Base-by-base conservation (phyloP, 805 yeast genomes). In the Suhomyces tanzawaensis region DNA sequence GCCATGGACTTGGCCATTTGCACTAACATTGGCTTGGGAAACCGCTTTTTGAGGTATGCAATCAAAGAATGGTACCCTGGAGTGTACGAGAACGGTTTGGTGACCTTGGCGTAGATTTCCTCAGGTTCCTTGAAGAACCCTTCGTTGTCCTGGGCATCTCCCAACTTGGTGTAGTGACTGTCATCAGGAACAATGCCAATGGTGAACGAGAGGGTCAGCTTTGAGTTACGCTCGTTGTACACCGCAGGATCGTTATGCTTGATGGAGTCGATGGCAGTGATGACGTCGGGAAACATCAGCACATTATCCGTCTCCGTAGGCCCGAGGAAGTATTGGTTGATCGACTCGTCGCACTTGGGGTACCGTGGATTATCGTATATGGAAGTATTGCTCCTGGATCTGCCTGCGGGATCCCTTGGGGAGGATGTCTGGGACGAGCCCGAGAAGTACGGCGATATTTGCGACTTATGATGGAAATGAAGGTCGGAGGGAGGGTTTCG, bases 1-100 rank as follows among this genome's bases (percentile, higher is more conserved):
- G 97, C 93, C 82, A 91, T 84, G 7, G 86, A 78, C 53, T 82
- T 81, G 1, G 95, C 89, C 81, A 93, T 82, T 39, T 81, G 76
- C 40, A 89, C 84, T 40, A 91, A 70, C 61, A 82, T 81, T 12
- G 71, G 71, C 42, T 79, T 76, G 33, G 78, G 76, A 57, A 91
- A 89, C 34, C 98, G 63, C 25, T 74, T 67, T 41, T 82, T 70
- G 42, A 91, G 65, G 56, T 90, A 90, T 8, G 79, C 74, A 49
- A 86, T 79, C 40, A 91, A 70, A 32, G 81, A 78, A 60, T 89
- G 96, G 58, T 84, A 91, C 3, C 96, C 96, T 1, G 89, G 85
- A 0, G 96, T 90, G 55, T 93, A 91, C 7, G 90, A 77, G 55
- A 85, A 93, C 1, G 98, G 97, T 36, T 67, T 71, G 16, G 64